These are phyloP conservation scores for Nectriaceae sp. DNA, from an alignment of 2,329 filamentous ascomycete genomes.

Conservation along the genomic window DNA sequence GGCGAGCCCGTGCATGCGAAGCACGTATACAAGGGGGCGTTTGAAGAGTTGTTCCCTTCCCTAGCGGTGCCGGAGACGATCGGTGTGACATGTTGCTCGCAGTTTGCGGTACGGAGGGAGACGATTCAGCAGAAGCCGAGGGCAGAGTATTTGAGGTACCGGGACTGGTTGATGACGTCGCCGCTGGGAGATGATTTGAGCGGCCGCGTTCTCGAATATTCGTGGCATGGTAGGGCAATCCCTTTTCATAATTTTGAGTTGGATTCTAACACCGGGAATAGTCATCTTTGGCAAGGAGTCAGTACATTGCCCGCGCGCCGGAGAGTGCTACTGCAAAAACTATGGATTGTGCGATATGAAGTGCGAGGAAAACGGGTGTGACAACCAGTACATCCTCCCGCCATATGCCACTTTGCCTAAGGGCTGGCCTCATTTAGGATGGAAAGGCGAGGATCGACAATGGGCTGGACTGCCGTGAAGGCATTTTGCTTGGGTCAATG, in stretches of 20 bases:
- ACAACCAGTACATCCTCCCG: constrained; percentile 60
- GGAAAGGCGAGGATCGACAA: constrained; percentile 29
- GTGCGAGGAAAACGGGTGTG: constrained; percentile 50
- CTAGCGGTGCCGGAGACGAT: constrained; percentile 50
- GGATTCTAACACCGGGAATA: constrained; percentile 29
- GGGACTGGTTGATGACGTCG: constrained; percentile 62
- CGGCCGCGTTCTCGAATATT: constrained; percentile 64
- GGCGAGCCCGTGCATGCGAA: constrained; percentile 40
- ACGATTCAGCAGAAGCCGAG: constrained; percentile 49
- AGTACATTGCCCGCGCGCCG: constrained; percentile 61
- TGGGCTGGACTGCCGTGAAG: constrained; percentile 26
- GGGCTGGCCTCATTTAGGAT: constrained; percentile 56
- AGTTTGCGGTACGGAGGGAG: constrained; percentile 62
- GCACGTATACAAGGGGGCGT: constrained; percentile 43
- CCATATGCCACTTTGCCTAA: constrained; percentile 57
- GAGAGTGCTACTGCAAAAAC: constrained; percentile 66
- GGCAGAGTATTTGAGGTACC: constrained; percentile 56
- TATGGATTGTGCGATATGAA: constrained; percentile 60
- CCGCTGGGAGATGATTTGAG: constrained; percentile 54
- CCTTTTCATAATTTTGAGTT: neutral
- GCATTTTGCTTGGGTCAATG: neutral
- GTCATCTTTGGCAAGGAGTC: constrained; percentile 60
- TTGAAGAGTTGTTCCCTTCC: constrained; percentile 43
- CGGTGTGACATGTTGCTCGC: constrained; percentile 63
- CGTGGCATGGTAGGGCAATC: constrained; percentile 61